Base-by-base conservation (phyloP, 371 early-diverging fungal species). In the Conidiobolus coronatus region DNA sequence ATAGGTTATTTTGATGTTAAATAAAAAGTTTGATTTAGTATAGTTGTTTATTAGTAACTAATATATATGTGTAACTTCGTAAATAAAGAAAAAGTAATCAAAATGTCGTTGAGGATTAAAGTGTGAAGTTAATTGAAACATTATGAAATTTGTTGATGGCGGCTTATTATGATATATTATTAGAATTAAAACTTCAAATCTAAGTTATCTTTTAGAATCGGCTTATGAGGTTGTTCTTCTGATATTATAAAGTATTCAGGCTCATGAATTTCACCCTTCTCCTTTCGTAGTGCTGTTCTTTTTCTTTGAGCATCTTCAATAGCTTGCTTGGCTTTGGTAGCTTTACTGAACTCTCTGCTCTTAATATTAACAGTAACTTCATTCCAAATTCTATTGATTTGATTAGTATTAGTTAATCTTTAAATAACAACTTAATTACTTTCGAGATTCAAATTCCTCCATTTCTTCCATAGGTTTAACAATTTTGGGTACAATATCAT, bases 401-500 rank as follows among this genome's bases (percentile, higher is more conserved):
- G n/a, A 6, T 11, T 33, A 33, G 21, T 23, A 18, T 24, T 21
- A 9, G 13, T 24, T 2, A 24, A 17, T 42, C 8, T 20, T 14
- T n/a, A 14, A 29, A 39, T 19, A 13, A 22, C 17, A 22, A 46
- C 19, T 13, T 6, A n/a, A 35, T 48, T 46, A 55, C 38, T 52
- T 56, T 42, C 71, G 62, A 21, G 71, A 70, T 54, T 80, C 81
- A 36, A 62, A 45, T 43, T 62, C 64, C 24, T 60, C 61, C 55
- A 75, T 77, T 36, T 73, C 58, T 0, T 61, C 67, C 15, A 70
- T 22, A 24, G 70, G 69, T 40, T 60, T 61, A 19, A 70, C 67
- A 1, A 51, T 21, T 51, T 75, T 78, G 17, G 53, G 58, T 8
- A 65, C 54, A 7, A 60, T 46, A n/a, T 50, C 34, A 23, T 72